Base-by-base conservation (phyloP, 495 filamentous ascomycete species). In the Neurospora tetrasperma region DNA sequence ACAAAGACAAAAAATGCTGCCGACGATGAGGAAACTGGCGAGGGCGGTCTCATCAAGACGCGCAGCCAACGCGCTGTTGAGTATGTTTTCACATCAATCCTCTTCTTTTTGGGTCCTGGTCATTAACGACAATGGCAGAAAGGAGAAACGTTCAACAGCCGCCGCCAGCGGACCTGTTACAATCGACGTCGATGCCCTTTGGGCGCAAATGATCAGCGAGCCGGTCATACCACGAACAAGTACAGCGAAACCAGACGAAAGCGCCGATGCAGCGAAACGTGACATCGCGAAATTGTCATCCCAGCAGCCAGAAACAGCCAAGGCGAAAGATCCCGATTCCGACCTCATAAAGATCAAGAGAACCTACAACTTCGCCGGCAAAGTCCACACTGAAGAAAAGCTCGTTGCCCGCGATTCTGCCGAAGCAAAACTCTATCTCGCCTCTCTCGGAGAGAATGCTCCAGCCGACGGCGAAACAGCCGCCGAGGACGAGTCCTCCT, bases 331-430 rank as follows among this genome's bases (percentile, higher is more conserved):
- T 7, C 27, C 14, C 10, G 71, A 74, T 38, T 23, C 72, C 38
- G 74, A 90, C 18, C 88, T 88, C 84, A 88, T 98, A 74, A 90
- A 90, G 70, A 96, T 99, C 69, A 94, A 91, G 73, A 90, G 92
- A 40, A 94, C 91, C 6, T 97, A 97, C 82, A 91, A 91, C 71
- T 98, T 97, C 76, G 96, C 96, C 14, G 96, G 96, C 72, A 90
- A 95, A 78, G 87, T 90, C 46, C 92, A 92, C 76, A 93, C 90
- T 1, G 92, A 95, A 76, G 90, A 94, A 76, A 96, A 96, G 81
- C 81, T 90, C 12, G 93, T 98, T 3, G 86, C 90, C 2, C 89
- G 89, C 38, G 86, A 90, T 77, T 96, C 93, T 0, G 92, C 93
- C 59, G 94, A 96, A 83, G 94, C 93, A 4, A 90, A 88, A 43